Evolutionary conservation across 2,329 filamentous ascomycete species (phyloP), one percentile per base, ranked within the genome.

Genomic region (Fusarium sp.): DNA sequence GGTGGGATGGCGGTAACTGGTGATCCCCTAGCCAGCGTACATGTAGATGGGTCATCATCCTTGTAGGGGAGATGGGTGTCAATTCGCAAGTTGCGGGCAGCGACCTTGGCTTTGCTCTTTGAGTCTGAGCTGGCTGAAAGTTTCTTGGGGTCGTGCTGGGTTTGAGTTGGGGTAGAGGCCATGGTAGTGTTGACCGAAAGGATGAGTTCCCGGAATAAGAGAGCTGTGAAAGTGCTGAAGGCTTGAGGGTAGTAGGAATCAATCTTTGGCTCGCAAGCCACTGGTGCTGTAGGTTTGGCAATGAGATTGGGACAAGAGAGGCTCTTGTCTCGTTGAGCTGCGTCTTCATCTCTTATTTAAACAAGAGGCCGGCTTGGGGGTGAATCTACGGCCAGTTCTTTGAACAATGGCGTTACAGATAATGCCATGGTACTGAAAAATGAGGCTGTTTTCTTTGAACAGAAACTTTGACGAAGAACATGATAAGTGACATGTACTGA

Each of bases 401-500:
- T 58, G 73, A 76, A 72, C 60, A 72, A 69, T 45, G 32, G 5
- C 6, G 6, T 2, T 17, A 22, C n/a, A 32, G 22, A 65, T 57
- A 75, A 71, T 58, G 70, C 47, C 9, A 10, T 17, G 12, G 11
- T 6, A 10, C 22, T 43, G 2, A 6, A 30, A 6, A 30, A 33
- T 8, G 3, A n/a, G 2, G 4, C n/a, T 12, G 22, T 0, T 15
- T 15, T 45, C 50, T 69, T 68, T 63, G 52, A 37, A 1, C 22
- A 14, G 8, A 11, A 32, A 20, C 60, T 15, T 20, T 20, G 8
- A 2, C 6, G 33, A 35, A 20, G 15, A 56, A 56, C 30, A 30
- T 20, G 7, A 37, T 4, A 45, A 20, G 25, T 20, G 7, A 2
- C 2, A 27, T 40, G 25, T 60, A 59, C 22, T 14, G 6, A 4